Base-by-base conservation (phyloP, 495 filamentous ascomycete species). In the Achaetomiella virescens region DNA sequence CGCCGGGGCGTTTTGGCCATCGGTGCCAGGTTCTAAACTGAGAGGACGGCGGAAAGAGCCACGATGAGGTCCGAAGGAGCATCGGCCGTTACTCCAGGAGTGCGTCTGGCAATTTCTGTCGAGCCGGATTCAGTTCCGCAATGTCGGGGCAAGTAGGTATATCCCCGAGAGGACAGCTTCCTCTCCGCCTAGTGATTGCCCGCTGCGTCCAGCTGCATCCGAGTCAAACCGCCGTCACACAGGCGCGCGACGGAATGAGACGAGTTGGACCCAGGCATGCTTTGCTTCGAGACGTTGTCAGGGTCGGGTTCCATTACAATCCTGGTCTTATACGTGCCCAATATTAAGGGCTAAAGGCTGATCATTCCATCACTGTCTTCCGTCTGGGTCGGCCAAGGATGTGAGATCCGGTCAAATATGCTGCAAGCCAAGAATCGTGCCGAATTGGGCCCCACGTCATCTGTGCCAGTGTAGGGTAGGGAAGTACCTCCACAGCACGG, bases 291-390 rank as follows among this genome's bases (percentile, higher is more conserved):
- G 6, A 33, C 6, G 15, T 20, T 31, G 46, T 36, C 20, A 17
- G 35, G 10, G 14, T 10, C 24, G n/a, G 12, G 45, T 41, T 42
- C 49, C 54, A 33, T 47, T 48, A 25, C 37, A n/a, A 53, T 53
- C 63, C 59, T 63, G 60, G 40, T 45, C 57, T n/a, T 57, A 66
- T 68, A 66, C 57, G 58, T 47, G 54, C 38, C 41, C 61, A 66
- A 65, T 64, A 60, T 31, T 64, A 62, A 63, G 52, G 48, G 52
- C 36, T 56, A 48, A 51, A 31, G 36, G 47, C 47, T 42, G 52
- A 48, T 49, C 55, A 49, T 47, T 45, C 27, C 27, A 31, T 31
- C 35, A 35, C 38, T 18, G 54, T 48, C 48, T 50, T 54, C 41
- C 47, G 11, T 14, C 52, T 33, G 49, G 57, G 25, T 40, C 46